Conservation (phyloP, 805 yeast species). For the Kuraishia borneana region DNA sequence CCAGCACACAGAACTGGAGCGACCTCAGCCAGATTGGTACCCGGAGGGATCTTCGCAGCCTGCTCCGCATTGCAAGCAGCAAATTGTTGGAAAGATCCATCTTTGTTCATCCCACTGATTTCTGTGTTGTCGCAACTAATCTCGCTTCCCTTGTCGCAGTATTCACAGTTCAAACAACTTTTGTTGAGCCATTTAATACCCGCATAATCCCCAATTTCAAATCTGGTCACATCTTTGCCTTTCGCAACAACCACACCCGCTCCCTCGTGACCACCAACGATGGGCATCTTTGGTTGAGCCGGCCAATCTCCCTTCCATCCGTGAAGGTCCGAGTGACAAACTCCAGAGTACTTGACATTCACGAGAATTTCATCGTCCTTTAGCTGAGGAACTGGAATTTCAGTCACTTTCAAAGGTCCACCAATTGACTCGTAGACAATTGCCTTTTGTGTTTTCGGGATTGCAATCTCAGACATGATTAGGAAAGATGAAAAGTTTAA, state of each 20-base stretch:
- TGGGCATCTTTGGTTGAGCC: conserved; percentile 56
- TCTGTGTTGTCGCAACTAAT: conserved; percentile 62
- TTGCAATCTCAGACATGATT: background rate
- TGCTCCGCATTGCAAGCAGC: conserved; percentile 83
- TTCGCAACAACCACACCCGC: conserved; percentile 77
- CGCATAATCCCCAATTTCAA: conserved; percentile 70
- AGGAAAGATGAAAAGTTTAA: background rate
- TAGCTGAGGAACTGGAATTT: conserved; percentile 74
- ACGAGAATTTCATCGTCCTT: conserved; percentile 67
- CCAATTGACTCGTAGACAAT: conserved; percentile 55
- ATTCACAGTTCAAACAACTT: conserved; percentile 69
- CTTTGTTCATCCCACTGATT: conserved; percentile 80
- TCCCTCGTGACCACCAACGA: conserved; percentile 88
- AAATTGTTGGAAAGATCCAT: conserved; percentile 87
- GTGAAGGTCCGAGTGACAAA: conserved; percentile 89
- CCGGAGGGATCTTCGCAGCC: conserved; percentile 70
- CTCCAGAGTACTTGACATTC: conserved; percentile 82
- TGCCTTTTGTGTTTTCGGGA: conserved; percentile 65
- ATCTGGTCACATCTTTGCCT: conserved; percentile 58
- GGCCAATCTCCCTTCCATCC: conserved; percentile 97
- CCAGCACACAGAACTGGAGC: conserved; percentile 90
- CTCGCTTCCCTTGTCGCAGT: conserved; percentile 56
- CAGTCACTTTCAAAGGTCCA: conserved; percentile 56
- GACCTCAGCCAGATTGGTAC: conserved; percentile 61
- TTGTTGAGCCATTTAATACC: conserved; percentile 81